Percentiles rank a stretch among this genome's conserved stretches.
Evolutionary conservation across 176 grass and related monocot genomes (phyloP).

Genomic region (Neostapfia colusana): DNA sequence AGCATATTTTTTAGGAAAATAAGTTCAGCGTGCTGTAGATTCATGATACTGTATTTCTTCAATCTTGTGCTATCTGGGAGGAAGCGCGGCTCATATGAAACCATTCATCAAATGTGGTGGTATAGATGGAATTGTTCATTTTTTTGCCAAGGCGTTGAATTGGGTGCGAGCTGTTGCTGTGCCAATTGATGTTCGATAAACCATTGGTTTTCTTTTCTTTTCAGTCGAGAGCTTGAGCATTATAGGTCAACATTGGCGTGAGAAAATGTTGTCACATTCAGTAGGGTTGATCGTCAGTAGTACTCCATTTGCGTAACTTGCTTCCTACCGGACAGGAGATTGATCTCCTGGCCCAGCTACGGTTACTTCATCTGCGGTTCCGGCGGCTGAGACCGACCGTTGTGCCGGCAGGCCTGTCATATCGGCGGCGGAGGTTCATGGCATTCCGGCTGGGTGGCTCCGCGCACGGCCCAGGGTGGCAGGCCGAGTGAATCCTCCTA

Average conservation of each 20-base stretch:
- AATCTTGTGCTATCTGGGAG: neutral
- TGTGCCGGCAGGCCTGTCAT: too few relatives aligned
- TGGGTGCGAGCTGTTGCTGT: neutral
- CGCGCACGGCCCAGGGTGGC: too few relatives aligned
- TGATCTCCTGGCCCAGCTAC: too few relatives aligned
- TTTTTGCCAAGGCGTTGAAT: neutral
- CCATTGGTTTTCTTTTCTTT: neutral
- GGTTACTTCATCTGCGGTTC: too few relatives aligned
- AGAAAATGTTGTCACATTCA: neutral
- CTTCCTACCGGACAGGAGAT: too few relatives aligned
- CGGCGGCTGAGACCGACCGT: too few relatives aligned
- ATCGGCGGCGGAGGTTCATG: too few relatives aligned
- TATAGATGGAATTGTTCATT: neutral
- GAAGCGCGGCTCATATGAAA: neutral
- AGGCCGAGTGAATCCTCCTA: too few relatives aligned
- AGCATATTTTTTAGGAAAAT: too few relatives aligned
- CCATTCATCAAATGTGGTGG: too few relatives aligned
- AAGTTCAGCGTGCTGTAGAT: neutral
- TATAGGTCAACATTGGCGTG: neutral
- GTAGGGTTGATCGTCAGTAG: neutral
- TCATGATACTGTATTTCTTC: neutral
- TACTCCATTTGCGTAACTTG: neutral
- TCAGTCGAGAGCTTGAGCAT: neutral
- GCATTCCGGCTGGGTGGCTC: too few relatives aligned
- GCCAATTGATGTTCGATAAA: neutral